Percentiles rank a stretch among this genome's conserved stretches.
Conservation (phyloP, 805 yeast species). For the Candida qinlingensis region DNA sequence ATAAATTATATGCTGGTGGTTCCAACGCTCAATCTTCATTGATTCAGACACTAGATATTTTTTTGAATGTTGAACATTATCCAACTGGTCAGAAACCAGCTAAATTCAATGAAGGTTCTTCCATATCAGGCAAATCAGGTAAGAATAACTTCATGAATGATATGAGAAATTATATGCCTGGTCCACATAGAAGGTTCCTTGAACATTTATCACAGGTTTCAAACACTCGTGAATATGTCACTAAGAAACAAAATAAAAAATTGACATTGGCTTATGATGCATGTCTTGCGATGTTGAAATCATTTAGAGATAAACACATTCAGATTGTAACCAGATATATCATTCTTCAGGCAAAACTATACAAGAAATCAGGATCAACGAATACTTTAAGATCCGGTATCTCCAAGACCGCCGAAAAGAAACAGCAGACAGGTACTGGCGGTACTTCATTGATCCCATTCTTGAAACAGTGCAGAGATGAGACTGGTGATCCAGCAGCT, state of each 20-base stretch:
- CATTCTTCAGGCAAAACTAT: constrained; percentile 67
- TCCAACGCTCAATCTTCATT: constrained; percentile 91
- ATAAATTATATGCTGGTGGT: constrained; percentile 73
- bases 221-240: constrained; percentile 60
- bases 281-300: constrained; percentile 80
- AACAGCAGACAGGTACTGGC: constrained; percentile 80
- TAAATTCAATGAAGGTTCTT: constrained; percentile 9
- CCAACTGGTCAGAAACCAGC: constrained; percentile 60
- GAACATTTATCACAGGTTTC: constrained; percentile 52
- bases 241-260: constrained; percentile 42
- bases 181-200: constrained; percentile 72
- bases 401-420: constrained; percentile 41
- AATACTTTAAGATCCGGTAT: constrained; percentile 62
- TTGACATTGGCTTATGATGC: constrained; percentile 77
- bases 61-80: constrained; percentile 70
- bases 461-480: constrained; percentile 92
- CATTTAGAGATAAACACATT: constrained; percentile 88
- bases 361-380: constrained; percentile 45
- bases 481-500: constrained; percentile 91
- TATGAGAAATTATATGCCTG: constrained; percentile 90
- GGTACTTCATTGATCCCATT: constrained; percentile 91
- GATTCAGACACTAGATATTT: constrained; percentile 78
- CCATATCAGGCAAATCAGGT: constrained; percentile 26
- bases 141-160: constrained; percentile 60
- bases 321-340: constrained; percentile 88